These are phyloP conservation scores for Henckelia pumila DNA, from an alignment of 257 asterid species.

Conservation along the genomic window DNA sequence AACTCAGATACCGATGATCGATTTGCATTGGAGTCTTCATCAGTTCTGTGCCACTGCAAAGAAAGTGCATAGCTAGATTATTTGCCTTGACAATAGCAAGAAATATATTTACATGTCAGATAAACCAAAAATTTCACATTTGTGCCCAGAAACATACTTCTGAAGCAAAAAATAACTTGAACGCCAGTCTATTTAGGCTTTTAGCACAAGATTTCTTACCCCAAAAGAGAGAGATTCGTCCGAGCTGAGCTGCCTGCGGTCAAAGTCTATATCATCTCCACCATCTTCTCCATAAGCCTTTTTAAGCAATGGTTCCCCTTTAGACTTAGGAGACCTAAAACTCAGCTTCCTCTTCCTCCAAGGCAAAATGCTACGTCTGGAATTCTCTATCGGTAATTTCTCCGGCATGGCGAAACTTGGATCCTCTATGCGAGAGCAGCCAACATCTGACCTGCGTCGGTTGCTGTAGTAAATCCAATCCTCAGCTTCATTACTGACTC, in stretches of 20 bases:
- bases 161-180: neutral
- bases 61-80: constrained; percentile 14
- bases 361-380: constrained; percentile 79
- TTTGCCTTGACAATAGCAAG: constrained; percentile 8
- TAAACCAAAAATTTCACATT: neutral
- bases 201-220: constrained; percentile 46
- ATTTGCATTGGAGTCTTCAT: constrained; percentile 55
- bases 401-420: constrained; percentile 35
- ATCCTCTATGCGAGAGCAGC: constrained; percentile 47
- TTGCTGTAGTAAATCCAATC: constrained; percentile 89
- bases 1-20: constrained; percentile 79
- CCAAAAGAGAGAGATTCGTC: constrained; percentile 67
- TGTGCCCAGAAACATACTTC: neutral
- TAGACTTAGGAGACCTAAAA: constrained; percentile 83
- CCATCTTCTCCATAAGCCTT: constrained; percentile 92
- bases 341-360: constrained; percentile 94
- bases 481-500: constrained; percentile 54
- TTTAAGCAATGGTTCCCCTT: constrained; percentile 92
- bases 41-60: constrained; percentile 69
- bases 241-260: constrained; percentile 90
- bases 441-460: constrained; percentile 75
- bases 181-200: neutral
- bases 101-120: constrained; percentile 1
- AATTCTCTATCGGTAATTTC: constrained; percentile 39
- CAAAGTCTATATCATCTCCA: constrained; percentile 94